Evolutionary conservation across 192 early-diverging fungal species (phyloP), one percentile per base, ranked within the genome.

Genomic region (Coemansia sp.): DNA sequence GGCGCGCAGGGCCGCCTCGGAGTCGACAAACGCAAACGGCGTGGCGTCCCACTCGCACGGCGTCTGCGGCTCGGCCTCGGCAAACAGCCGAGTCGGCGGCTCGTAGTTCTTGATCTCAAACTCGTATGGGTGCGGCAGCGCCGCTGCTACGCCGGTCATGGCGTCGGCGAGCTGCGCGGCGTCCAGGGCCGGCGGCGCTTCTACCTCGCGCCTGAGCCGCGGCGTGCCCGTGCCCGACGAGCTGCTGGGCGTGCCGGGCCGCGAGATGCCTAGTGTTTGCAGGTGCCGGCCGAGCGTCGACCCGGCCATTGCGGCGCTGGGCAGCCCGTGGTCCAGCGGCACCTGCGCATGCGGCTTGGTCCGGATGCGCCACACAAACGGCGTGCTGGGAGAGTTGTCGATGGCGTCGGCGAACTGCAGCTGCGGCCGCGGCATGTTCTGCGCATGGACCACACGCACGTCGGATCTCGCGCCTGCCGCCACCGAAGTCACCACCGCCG

Each of bases 61-160:
- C 58, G 82, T 80, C 33, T 79, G 70, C 1, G 82, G 66, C 25
- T 57, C 51, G 7, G 57, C 56, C 8, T 78, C 53, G 13, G 70
- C 68, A 40, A 93, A 92, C 58, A 95, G 78, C 35, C 71, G 73
- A 8, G 52, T 26, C 4, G 97, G 91, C 53, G 86, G 87, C n/a
- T 86, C 76, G 27, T 91, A 59, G 61, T 90, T 67, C 31, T 70
- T 70, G 60, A 98, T 96, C 76, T 97, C 95, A 60, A 88, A 86
- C 49, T 85, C 81, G 63, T 98, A 97, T 29, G 97, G 94, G 63
- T 99, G 92, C 22, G 87, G 81, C 30, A 89, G 56, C 5, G 53
- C 51, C 1, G 40, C 11, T 32, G 6, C 41, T 25, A 36, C 19
- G n/a, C 54, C 37, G 4, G 19, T 21, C 11, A 14, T 22, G 25